Base-by-base conservation (phyloP, 768 basidiomycete species). In the Lactarius pseudohatsudake region DNA sequence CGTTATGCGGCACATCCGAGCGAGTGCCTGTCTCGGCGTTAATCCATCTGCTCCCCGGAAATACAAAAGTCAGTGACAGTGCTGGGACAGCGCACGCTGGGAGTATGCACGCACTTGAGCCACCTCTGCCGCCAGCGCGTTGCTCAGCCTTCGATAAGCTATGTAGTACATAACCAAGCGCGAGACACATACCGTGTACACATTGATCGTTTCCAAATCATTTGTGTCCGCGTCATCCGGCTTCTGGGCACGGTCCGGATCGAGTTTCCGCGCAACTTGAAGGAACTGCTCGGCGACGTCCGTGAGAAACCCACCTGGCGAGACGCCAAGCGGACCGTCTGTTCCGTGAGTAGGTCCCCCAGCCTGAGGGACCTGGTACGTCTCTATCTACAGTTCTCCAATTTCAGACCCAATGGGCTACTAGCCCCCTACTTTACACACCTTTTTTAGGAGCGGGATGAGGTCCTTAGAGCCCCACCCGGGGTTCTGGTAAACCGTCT, bases 391-490 rank as follows among this genome's bases (percentile, higher is more conserved):
- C 8, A 4, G 4, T 55, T 30, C 36, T 6, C 1, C 26, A 10
- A 28, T 16, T n/a, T 9, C 20, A 43, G 28, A 28, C 22, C 10
- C n/a, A 47, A 4, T 3, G 45, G 0, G 4, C 0, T 10, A 22
- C n/a, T 2, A 2, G 22, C 6, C 18, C 9, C 30, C 20, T 11
- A 13, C 3, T 6, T 20, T 26, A 59, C 61, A 9, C 64, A 84
- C 88, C 81, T 88, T 87, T 68, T 77, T 82, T 36, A 87, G 68
- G 16, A 88, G 75, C 0, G 87, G 87, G 36, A 89, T 81, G 5
- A 90, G 71, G 32, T 84, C 77, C 57, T 79, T 76, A 0, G 84
- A 83, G 6, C 85, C 79, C 88, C 88, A 90, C 1, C 87, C 88
- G 1, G 81, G 74, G 71, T 88, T 88, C 4, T 78, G 78, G 30